Evolutionary conservation across 1,284 basidiomycete species (phyloP), one percentile per base, ranked within the genome.

Genomic region (Cryptococcus sp.): DNA sequence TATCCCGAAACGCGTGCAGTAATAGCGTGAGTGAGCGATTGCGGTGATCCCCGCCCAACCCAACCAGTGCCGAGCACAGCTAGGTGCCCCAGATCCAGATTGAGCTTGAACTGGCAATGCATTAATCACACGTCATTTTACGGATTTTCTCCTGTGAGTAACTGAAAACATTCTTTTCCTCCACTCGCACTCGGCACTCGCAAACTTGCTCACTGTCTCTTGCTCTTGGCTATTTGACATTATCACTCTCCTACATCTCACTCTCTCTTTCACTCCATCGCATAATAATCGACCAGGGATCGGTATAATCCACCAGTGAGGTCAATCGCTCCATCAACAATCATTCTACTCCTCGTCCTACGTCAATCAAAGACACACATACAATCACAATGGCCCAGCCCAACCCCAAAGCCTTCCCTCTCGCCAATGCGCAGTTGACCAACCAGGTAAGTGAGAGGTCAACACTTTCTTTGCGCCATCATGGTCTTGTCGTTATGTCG

Each of bases 351-450:
- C 38, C 38, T 49, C 27, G 46, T 40, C 16, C 30, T 17, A n/a
- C n/a, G n/a, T 35, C 47, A 50, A 42, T 47, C 41, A 30, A 27
- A 54, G 50, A 27, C 46, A 25, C 40, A 45, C 38, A 53, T 43
- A 59, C 47, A 52, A 58, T 38, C 52, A 64, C 52, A 57, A 75
- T 73, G 69, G 70, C 75, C 47, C 51, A 56, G 47, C 73, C 75
- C 67, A 84, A 84, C 81, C 80, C 82, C 68, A 96, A 94, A 83
- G 93, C 93, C 58, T 99, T 92, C 87, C 96, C 96, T 54, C 83
- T 93, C 61, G 92, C 96, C 65, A 85, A 89, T 69, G 88, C 93
- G 47, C 83, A 86, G 50, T 84, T 99, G 70, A 97, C 94, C 76
- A 97, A 98, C 85, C 87, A 91, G 78, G 95, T 97, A 71, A 69